These are phyloP conservation scores for Zygoascus sp. DNA, from an alignment of 1,139 yeast genomes.

Conservation along the genomic window DNA sequence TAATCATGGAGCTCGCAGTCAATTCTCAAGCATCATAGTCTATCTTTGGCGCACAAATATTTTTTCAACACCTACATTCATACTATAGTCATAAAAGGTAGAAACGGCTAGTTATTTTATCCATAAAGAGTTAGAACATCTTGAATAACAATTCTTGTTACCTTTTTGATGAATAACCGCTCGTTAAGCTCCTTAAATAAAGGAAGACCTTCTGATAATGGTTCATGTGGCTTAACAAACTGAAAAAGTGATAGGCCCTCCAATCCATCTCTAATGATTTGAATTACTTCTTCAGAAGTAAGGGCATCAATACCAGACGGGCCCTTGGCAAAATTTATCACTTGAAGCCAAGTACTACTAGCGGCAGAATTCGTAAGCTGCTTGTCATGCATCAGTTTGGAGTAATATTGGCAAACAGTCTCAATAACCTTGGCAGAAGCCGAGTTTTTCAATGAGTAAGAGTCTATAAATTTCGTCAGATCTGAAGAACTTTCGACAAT, in stretches of 20 bases:
- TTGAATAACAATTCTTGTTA: conserved; percentile 25
- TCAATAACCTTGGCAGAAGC: conserved; percentile 16
- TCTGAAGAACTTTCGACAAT: conserved; percentile 29
- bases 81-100: no score
- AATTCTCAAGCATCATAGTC: conserved; percentile 47
- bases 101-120: background rate
- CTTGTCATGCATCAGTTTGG: conserved; percentile 3
- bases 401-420: conserved; percentile 6
- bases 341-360: background rate
- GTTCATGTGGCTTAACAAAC: conserved; percentile 20
- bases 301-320: conserved; percentile 5
- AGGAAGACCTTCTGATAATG: conserved; percentile 27
- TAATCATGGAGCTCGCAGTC: conserved; percentile 95
- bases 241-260: conserved; percentile 28
- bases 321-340: conserved; percentile 1
- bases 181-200: conserved; percentile 27
- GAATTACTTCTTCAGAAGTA: conserved; percentile 25
- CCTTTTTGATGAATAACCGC: conserved; percentile 26
- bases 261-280: conserved; percentile 29
- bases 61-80: no score
- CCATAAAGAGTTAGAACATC: conserved; percentile 26
- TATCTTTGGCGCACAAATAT: background rate
- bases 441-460: conserved; percentile 16
- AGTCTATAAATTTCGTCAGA: conserved; percentile 22
- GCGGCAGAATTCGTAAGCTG: background rate